Base-by-base conservation (phyloP, 805 yeast species). In the Kazachstania kunashirensis region DNA sequence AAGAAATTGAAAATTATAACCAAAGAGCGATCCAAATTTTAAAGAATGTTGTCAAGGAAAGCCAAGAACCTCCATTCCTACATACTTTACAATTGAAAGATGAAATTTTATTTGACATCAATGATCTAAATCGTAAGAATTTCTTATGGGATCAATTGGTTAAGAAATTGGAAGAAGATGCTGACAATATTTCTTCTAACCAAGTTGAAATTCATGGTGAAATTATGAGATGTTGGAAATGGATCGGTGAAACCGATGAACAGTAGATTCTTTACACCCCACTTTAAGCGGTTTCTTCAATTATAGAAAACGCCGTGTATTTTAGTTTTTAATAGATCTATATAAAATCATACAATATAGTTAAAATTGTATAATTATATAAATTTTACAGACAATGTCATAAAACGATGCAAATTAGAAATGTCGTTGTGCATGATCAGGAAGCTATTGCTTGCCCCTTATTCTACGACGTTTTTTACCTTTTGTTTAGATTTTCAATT, bases 201-300 rank as follows among this genome's bases (percentile, higher is more conserved):
- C 70, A 77, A 39, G 61, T 73, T 33, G 96, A 85, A 53, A 68
- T 77, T 21, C 78, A 79, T 48, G 95, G 95, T 19, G 95, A 85
- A 48, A 81, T 85, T 43, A 70, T 81, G 64, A 74, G 75, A 52
- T 82, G 82, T 15, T 83, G 94, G 84, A 83, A 79, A 50, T 85
- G 94, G 95, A 68, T 75, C 24, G 71, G 36, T 20, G 36, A 36
- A 10, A 16, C 16, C 6, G 27, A 35, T 17, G 19, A 23, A 16
- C 20, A 14, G 17, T 9, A 23, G 11, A 23, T 23, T 23, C 8
- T 23, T 11, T 23, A 23, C n/a, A n/a, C n/a, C n/a, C n/a, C n/a
- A n/a, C n/a, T n/a, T n/a, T n/a, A n/a, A n/a, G n/a, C n/a, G n/a
- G n/a, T n/a, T n/a, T n/a, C n/a, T n/a, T n/a, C n/a, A n/a, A n/a